Base-by-base conservation (phyloP, 169 alveolate species). In the Cryptosporidium parvum region DNA sequence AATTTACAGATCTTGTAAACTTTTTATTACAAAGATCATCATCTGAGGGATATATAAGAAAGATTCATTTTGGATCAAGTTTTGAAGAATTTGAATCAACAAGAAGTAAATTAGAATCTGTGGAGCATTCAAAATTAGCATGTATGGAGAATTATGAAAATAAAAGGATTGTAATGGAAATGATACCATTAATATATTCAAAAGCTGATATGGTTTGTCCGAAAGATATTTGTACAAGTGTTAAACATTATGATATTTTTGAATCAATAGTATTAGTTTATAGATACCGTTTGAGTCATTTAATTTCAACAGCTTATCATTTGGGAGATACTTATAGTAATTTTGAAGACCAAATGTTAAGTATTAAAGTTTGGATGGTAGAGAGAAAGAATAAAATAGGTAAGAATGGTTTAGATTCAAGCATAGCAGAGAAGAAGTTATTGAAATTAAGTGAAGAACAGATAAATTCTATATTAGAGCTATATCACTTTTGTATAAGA, bases 231-330 rank as follows among this genome's bases (percentile, higher is more conserved):
- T 73, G 86, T 10, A 48, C 33, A 10, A 12, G 29, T 44, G 52
- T 39, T 35, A 37, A 7, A 45, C 51, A 80, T 48, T 80, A 31
- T 31, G 75, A 80, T 39, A 61, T 80, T 18, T 80, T 62, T 65
- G 80, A 80, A 45, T 80, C 89, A 21, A 29, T 80, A 44, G 26
- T 80, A 26, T 65, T 69, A 3, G 89, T 65, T n/a, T 80, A 62
- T 29, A 80, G 73, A 23, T 80, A 37, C 23, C 89, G 44, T 10
- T 62, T 58, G 18, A 67, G 44, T 29, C 42, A 42, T n/a, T 45
- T 80, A 6, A 31, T 62, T 61, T 61, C 80, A 23, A 12, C 62
- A 18, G 42, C 35, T 44, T 62, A 62, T 35, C 39, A 31, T 9
- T 42, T 53, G 1, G 31, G 45, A 45, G 48, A 80, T 29, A 8